Evolutionary conservation across 805 yeast genomes (phyloP).

Genomic region (Tetrapisispora fleetii): DNA sequence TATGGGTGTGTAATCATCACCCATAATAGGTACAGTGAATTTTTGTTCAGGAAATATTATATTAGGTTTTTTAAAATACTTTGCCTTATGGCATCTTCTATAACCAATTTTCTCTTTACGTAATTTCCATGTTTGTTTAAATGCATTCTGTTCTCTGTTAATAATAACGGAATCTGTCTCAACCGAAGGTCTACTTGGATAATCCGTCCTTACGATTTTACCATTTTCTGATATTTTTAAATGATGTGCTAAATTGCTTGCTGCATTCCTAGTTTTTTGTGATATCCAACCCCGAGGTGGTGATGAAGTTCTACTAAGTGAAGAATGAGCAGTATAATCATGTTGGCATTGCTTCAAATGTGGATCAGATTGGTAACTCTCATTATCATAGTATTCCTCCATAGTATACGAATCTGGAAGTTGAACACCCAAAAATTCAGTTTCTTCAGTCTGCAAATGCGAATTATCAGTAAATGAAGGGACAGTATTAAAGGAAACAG

Average conservation of each 20-base stretch:
- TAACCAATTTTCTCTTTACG: slow-evolving; percentile 12
- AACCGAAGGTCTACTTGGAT: slow-evolving; percentile 27
- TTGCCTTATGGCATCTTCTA: slow-evolving; percentile 10
- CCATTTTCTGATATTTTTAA: slow-evolving; percentile 26
- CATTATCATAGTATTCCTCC: slow-evolving; percentile 29
- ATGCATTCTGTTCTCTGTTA: slow-evolving; percentile 17
- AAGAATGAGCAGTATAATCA: background rate
- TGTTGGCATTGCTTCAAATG: background rate
- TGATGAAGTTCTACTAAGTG: slow-evolving; percentile 1
- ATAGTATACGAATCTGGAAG: slow-evolving; percentile 22
- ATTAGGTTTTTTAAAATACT: slow-evolving; percentile 11
- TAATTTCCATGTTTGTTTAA: slow-evolving; percentile 16
- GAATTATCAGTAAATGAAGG: slow-evolving; percentile 19
- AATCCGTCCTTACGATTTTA: slow-evolving; percentile 26
- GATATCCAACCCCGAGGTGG: slow-evolving; percentile 2
- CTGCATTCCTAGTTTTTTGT: background rate
- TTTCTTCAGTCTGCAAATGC: slow-evolving; percentile 10
- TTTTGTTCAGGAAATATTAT: slow-evolving; percentile 8
- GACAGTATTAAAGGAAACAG: slow-evolving; percentile 29
- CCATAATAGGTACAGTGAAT: slow-evolving; percentile 6
- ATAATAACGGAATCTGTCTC: slow-evolving; percentile 24
- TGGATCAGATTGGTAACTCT: slow-evolving; percentile 9
- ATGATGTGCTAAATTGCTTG: slow-evolving; percentile 5
- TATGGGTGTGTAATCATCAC: slow-evolving; percentile 20
- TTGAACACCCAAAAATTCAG: slow-evolving; percentile 22